Percentiles rank a stretch among this genome's conserved stretches.
Conservation (phyloP, 805 yeast genomes). For the Wickerhamomyces xylosicus region DNA sequence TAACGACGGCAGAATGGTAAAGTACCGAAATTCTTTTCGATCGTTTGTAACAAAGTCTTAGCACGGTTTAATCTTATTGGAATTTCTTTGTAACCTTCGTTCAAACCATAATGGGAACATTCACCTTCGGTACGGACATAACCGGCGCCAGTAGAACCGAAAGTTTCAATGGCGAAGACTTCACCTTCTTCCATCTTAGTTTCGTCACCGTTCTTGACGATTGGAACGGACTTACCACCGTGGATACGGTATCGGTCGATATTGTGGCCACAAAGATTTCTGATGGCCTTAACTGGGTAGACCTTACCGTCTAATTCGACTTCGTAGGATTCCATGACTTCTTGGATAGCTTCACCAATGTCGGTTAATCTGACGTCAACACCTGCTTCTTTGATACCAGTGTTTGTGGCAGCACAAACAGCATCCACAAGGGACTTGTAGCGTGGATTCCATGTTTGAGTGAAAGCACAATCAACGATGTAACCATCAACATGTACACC, state of each 20-base stretch:
- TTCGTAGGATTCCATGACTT: constrained; percentile 95
- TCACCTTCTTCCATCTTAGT: constrained; percentile 99
- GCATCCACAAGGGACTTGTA: constrained; percentile 77
- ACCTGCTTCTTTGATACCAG: constrained; percentile 90
- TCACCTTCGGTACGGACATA: constrained; percentile 82
- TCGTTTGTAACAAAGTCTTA: constrained; percentile 53
- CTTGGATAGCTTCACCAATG: constrained; percentile 93
- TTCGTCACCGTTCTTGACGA: constrained; percentile 83
- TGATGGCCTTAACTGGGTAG: constrained; percentile 77
- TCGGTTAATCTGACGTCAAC: constrained; percentile 93
- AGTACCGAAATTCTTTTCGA: constrained; percentile 81
- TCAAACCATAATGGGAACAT: constrained; percentile 84
- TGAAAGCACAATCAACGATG: constrained; percentile 92
- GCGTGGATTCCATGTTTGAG: constrained; percentile 75
- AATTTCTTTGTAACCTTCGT: constrained; percentile 34
- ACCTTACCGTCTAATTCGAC: constrained; percentile 81
- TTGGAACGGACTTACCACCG: constrained; percentile 94
- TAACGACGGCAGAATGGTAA: constrained; percentile 95
- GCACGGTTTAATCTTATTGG: constrained; percentile 59
- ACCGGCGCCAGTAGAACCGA: constrained; percentile 95
- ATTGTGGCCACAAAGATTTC: constrained; percentile 92
- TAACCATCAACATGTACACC: constrained; percentile 95
- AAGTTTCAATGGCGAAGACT: constrained; percentile 95
- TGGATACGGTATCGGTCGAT: constrained; percentile 80
- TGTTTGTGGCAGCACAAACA: constrained; percentile 85